Base-by-base conservation (phyloP, 192 early-diverging fungal species). In the Phycomyces blakesleeanus region DNA sequence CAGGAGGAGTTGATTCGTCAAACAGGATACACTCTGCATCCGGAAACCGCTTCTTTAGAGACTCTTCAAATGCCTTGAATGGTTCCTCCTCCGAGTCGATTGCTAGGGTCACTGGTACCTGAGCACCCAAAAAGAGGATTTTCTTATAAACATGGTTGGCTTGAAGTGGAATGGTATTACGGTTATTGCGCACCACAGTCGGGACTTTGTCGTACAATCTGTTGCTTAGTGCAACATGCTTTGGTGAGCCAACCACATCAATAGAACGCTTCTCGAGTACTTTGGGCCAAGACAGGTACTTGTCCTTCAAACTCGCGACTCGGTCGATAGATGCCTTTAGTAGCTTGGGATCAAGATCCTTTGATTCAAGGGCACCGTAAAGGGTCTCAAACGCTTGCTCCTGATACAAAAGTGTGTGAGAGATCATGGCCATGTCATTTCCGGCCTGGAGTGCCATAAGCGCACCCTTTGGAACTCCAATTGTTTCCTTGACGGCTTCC, bases 361-460 rank as follows among this genome's bases (percentile, higher is more conserved):
- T 34, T 9, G 21, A 18, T 15, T 40, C 22, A 7, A 67, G 21
- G 4, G 64, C 62, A 12, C 63, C 29, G 12, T 71, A 8, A 16
- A 76, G 25, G 2, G 59, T 44, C 18, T 67, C 20, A 20, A 76
- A 55, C 0, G 68, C 68, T 1, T 62, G 41, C 26, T 39, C n/a
- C 41, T 76, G 74, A 18, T 47, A 66, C 8, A 51, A 57, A 52
- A 53, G 58, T 7, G 74, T 76, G 55, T 76, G 74, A 8, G 64
- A 76, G 34, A 76, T 61, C 74, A 76, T 76, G 21, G 26, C 65
- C 15, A 76, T 64, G 53, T 76, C 74, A 41, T 76, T 67, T 9
- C 69, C 69, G 12, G 68, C 74, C 20, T 69, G 40, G 0, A 76
- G 54, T 5, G 74, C 74, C 5, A 67, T 27, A 15, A 76, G 29